Percentiles rank a stretch among this genome's conserved stretches.
phyloP scores from a whole-genome alignment of 176 grass and related monocot species.

The Ensete glaucum region DNA sequence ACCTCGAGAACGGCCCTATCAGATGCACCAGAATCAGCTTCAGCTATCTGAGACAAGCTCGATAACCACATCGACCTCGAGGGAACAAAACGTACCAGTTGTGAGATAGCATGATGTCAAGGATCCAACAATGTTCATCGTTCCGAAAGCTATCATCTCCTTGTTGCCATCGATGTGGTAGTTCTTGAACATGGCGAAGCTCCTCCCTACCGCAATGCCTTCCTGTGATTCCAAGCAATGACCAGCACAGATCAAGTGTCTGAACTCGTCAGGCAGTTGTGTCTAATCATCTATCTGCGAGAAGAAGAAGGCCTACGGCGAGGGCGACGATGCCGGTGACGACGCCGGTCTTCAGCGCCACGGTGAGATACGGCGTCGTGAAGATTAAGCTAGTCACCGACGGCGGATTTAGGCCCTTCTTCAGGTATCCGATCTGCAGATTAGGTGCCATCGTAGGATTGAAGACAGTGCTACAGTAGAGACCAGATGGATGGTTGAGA shows the following conservation, averaged over 20 bases:
- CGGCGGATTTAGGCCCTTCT: conserved; percentile 80
- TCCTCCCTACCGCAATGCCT: conserved; percentile 90
- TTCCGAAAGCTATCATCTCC: conserved; percentile 90
- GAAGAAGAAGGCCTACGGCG: conserved; percentile 38
- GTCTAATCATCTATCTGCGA: too few relatives aligned
- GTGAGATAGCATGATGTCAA: conserved; percentile 94
- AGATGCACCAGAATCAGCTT: background rate
- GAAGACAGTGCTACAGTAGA: too few relatives aligned
- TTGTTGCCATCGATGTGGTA: conserved; percentile 99
- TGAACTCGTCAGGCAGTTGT: too few relatives aligned
- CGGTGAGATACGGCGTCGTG: conserved; percentile 52
- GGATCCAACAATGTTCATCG: conserved; percentile 85
- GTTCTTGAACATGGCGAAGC: conserved; percentile 95
- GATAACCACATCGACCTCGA: too few relatives aligned
- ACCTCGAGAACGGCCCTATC: conserved; percentile 65
- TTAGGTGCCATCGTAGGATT: too few relatives aligned
- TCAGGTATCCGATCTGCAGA: conserved; percentile 74
- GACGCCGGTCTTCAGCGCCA: conserved; percentile 79
- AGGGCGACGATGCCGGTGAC: conserved; percentile 81
- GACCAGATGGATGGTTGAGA: background rate
- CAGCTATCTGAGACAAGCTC: too few relatives aligned
- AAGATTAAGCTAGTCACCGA: conserved; percentile 56
- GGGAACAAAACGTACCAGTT: conserved; percentile 29
- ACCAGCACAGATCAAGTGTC: background rate
- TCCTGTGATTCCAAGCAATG: conserved; percentile 34